Evolutionary conservation across 2,329 filamentous ascomycete species (phyloP), one percentile per base, ranked within the genome.

Genomic region (Cladosporium phlei): DNA sequence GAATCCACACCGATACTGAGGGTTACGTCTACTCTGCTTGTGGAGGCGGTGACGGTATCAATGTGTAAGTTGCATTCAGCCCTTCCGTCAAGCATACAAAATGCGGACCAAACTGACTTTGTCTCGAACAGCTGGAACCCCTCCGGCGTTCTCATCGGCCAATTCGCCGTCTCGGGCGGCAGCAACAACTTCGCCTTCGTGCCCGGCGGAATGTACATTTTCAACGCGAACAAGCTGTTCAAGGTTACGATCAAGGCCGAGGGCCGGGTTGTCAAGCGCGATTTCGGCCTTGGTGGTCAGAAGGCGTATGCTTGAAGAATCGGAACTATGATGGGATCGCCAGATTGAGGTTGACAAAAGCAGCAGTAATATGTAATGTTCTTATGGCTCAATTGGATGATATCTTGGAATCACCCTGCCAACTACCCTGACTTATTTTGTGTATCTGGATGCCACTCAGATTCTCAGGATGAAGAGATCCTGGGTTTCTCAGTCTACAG

Each of bases 21-120:
- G 77, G 77, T 1, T 79, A 79, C 56, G 71, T 80, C 0, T 80
- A 75, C 57, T 69, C 69, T 14, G 74, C 35, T 9, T 47, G 44
- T 20, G 44, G 44, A 33, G 14, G 21, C 5, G 44, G 44, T n/a
- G 28, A 78, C 57, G 76, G 76, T 0, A 60, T 80, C 12, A 69
- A 78, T 52, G 68, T 79, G 50, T 58, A 50, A 55, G 57, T 54
- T 34, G 30, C 5, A 2, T 14, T 25, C 21, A 30, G 28, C 28
- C n/a, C 12, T 9, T 5, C 16, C 6, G n/a, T 38, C 3, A 38
- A 38, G 12, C 34, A 27, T 7, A 32, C 21, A 2, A 6, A n/a
- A 17, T 32, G 4, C 4, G 22, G n/a, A 12, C 12, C 30, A 29
- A n/a, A 19, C 33, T 48, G 11, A 30, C 25, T n/a, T 39, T 11